A percentile compares a stretch with the other conserved stretches of the same genome.
phyloP scores from a whole-genome alignment of 164 flowering plant species.

The Magnolia changhungtana region DNA sequence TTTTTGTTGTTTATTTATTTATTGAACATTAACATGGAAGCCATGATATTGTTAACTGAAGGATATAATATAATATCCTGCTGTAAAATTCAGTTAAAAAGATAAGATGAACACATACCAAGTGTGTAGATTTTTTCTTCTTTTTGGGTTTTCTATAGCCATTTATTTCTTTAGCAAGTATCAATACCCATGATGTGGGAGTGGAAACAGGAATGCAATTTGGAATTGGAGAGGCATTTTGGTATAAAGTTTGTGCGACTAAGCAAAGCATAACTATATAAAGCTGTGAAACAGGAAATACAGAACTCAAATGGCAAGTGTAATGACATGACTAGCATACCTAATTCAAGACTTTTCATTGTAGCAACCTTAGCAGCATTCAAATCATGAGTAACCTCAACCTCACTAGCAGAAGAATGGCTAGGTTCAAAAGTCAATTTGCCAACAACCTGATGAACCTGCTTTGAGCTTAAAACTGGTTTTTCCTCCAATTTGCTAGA shows the following conservation, averaged over 20 bases:
- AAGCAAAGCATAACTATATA: too few species aligned
- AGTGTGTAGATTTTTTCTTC: background rate
- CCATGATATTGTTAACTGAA: background rate
- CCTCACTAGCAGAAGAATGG: slow-evolving; percentile 23
- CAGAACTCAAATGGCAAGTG: background rate
- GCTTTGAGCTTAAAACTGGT: slow-evolving; percentile 33
- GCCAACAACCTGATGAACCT: slow-evolving; percentile 23
- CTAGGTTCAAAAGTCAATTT: slow-evolving; percentile 30
- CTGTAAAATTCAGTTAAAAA: background rate
- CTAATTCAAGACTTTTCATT: slow-evolving; percentile 90
- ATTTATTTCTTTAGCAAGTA: too few species aligned
- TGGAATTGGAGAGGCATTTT: background rate
- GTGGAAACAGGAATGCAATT: background rate
- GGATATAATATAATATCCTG: background rate
- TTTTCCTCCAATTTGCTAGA: slow-evolving; percentile 22
- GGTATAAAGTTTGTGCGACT: background rate
- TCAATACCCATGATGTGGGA: background rate
- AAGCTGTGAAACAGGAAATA: too few species aligned
- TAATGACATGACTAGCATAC: slow-evolving; percentile 25
- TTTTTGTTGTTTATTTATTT: too few species aligned
- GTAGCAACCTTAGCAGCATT: slow-evolving; percentile 95
- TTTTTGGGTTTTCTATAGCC: background rate
- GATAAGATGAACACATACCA: background rate
- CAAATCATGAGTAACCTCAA: slow-evolving; percentile 43
- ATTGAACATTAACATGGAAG: background rate